These are phyloP conservation scores for Xylaria intraflava DNA, from an alignment of 495 filamentous ascomycete genomes.

Conservation along the genomic window DNA sequence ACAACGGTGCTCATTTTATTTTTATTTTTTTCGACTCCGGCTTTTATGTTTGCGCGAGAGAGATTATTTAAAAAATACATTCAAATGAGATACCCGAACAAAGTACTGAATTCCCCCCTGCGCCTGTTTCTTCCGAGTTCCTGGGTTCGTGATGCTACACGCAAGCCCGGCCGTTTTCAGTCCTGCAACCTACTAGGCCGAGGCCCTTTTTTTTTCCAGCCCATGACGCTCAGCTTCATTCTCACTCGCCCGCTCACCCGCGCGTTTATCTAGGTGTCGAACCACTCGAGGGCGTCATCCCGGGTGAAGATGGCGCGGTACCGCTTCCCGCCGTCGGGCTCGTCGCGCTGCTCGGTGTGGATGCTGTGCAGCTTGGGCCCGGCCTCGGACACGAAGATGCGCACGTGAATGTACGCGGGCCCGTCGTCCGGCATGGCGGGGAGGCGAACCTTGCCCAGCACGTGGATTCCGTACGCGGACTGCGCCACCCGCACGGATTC, in stretches of 20 bases:
- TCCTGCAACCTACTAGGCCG: not conserved
- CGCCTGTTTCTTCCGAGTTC: not conserved
- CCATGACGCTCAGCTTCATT: not conserved
- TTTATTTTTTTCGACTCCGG: too few species aligned
- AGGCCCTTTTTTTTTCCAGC: not conserved
- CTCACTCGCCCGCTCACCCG: too few species aligned
- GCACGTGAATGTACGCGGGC: slow-evolving; percentile 43
- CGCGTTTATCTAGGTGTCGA: slow-evolving; percentile 39
- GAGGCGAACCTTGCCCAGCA: slow-evolving; percentile 52
- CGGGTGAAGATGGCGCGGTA: slow-evolving; percentile 49
- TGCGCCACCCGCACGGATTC: slow-evolving; percentile 43
- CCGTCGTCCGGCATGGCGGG: slow-evolving; percentile 37
- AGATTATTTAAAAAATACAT: not conserved
- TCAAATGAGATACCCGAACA: slow-evolving; percentile 6
- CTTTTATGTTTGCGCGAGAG: too few species aligned
- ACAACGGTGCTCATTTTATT: not conserved
- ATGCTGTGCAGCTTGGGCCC: slow-evolving; percentile 47
- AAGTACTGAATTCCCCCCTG: not conserved
- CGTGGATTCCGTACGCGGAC: slow-evolving; percentile 49
- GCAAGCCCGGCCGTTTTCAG: not conserved
- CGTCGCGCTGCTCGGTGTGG: slow-evolving; percentile 45
- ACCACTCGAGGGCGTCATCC: slow-evolving; percentile 50
- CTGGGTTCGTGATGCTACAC: not conserved
- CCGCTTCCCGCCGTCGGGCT: slow-evolving; percentile 34
- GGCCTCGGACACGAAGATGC: slow-evolving; percentile 43